Percentiles rank a stretch among this genome's conserved stretches.
Evolutionary conservation across 2,329 filamentous ascomycete genomes (phyloP).

Genomic region (Lecanicillium sp.): DNA sequence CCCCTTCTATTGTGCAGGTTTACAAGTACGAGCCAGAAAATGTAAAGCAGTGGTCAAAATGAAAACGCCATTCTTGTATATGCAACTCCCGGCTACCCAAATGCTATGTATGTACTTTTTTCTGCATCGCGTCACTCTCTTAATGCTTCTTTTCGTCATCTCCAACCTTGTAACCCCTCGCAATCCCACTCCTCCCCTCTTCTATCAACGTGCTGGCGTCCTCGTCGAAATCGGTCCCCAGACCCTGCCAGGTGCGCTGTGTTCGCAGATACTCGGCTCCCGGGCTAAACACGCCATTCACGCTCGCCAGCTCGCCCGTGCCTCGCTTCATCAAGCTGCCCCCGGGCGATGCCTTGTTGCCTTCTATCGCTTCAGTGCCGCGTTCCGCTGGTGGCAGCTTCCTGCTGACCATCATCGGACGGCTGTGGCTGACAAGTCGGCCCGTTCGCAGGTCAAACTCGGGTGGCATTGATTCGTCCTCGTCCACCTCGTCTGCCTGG

Average conservation of each 20-base stretch:
- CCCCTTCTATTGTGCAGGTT: background rate
- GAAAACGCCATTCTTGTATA: no score
- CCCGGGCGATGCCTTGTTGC: constrained; percentile 15
- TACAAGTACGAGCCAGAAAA: no score
- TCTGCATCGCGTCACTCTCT: constrained; percentile 1
- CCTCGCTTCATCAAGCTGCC: constrained; percentile 48
- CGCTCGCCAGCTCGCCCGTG: constrained; percentile 62
- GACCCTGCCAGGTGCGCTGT: constrained; percentile 80
- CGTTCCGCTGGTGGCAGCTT: background rate
- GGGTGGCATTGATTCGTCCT: constrained; percentile 70
- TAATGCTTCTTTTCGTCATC: constrained; percentile 34
- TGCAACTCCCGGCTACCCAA: no score
- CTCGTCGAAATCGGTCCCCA: constrained; percentile 75
- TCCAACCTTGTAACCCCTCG: constrained; percentile 78
- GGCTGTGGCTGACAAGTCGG: constrained; percentile 68
- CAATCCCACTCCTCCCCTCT: constrained; percentile 80
- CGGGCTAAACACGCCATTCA: constrained; percentile 83
- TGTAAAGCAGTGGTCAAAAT: no score
- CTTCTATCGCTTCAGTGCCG: constrained; percentile 11
- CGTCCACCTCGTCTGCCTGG: constrained; percentile 35
- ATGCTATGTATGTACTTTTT: no score
- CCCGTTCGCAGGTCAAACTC: constrained; percentile 91
- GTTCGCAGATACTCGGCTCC: constrained; percentile 81
- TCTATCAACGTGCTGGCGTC: constrained; percentile 64
- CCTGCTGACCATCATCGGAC: constrained; percentile 53